Evolutionary conservation across 1,139 yeast genomes (phyloP).

Genomic region (Lodderomyces elongisporus): DNA sequence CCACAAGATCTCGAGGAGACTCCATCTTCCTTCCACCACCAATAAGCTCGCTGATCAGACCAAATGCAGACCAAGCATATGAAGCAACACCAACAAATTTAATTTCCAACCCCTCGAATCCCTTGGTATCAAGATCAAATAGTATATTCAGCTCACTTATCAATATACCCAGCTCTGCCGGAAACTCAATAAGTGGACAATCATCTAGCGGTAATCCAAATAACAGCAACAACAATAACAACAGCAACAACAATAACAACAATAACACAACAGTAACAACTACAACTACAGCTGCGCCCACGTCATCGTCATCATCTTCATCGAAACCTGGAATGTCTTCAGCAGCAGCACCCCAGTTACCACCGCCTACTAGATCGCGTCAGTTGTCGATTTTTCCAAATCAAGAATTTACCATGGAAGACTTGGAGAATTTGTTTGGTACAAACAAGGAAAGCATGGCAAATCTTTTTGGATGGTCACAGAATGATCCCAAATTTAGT

Average conservation of each 20-base stretch:
- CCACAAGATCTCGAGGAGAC: slow-evolving; percentile 24
- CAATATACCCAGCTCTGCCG: slow-evolving; percentile 34
- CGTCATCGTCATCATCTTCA: not conserved
- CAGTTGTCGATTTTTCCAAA: slow-evolving; percentile 13
- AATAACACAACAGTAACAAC: no score
- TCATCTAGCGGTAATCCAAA: slow-evolving; percentile 9
- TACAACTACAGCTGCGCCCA: no score
- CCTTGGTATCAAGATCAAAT: slow-evolving; percentile 24
- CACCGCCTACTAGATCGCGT: slow-evolving; percentile 13
- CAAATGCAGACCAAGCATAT: slow-evolving; percentile 10
- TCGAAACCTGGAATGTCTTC: not conserved
- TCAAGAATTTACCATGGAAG: slow-evolving; percentile 30
- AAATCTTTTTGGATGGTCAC: slow-evolving; percentile 29
- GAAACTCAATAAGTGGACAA: slow-evolving; percentile 31
- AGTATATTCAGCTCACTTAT: slow-evolving; percentile 40
- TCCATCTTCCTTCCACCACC: slow-evolving; percentile 32
- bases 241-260: no score
- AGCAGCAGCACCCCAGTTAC: slow-evolving; percentile 8
- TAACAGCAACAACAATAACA: slow-evolving; percentile 1
- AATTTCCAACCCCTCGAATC: slow-evolving; percentile 7
- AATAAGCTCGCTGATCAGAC: slow-evolving; percentile 15
- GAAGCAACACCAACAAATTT: slow-evolving; percentile 6
- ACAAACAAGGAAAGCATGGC: slow-evolving; percentile 38
- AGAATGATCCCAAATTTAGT: slow-evolving; percentile 13
- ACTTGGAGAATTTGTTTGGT: slow-evolving; percentile 36